Evolutionary conservation across 2,329 filamentous ascomycete species (phyloP).

Genomic region (Diaporthe vexans): DNA sequence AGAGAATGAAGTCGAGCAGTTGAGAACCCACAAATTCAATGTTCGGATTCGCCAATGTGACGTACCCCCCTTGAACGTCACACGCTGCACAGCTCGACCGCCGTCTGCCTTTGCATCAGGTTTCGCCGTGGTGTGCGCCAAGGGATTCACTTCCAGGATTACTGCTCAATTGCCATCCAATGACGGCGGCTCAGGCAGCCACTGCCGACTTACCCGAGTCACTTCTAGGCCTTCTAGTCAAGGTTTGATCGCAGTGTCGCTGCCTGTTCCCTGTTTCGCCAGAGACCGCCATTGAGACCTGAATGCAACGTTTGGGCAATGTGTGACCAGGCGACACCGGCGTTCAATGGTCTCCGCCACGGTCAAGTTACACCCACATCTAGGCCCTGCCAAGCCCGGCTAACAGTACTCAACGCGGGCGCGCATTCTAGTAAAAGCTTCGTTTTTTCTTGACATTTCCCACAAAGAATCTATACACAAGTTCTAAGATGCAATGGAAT

Average conservation of each 20-base stretch:
- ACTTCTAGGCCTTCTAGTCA: neutral
- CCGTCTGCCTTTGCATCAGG: slow-evolving; percentile 12
- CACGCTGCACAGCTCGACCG: slow-evolving; percentile 2
- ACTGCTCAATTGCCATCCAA: slow-evolving; percentile 13
- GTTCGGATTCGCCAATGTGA: neutral
- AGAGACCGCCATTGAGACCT: slow-evolving; percentile 6
- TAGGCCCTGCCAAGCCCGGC: neutral
- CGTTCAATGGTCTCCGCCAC: neutral
- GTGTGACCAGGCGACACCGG: neutral
- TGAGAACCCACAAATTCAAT: neutral
- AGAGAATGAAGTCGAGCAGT: neutral
- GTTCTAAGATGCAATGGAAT: neutral
- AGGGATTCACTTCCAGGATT: slow-evolving; percentile 34
- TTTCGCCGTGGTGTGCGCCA: slow-evolving; percentile 16
- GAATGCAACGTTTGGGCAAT: slow-evolving; percentile 6
- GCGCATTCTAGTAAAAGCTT: neutral
- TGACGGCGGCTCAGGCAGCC: slow-evolving; percentile 1
- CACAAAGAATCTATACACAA: too few species aligned
- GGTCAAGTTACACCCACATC: neutral
- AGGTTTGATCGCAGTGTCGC: slow-evolving; percentile 19
- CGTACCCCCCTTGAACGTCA: slow-evolving; percentile 16
- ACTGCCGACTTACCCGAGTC: slow-evolving; percentile 20
- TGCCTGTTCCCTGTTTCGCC: slow-evolving; percentile 30
- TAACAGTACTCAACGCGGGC: neutral
- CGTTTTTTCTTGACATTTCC: neutral